Evolutionary conservation across 2,329 filamentous ascomycete genomes (phyloP).

Genomic region (Blastomyces gilchristii): DNA sequence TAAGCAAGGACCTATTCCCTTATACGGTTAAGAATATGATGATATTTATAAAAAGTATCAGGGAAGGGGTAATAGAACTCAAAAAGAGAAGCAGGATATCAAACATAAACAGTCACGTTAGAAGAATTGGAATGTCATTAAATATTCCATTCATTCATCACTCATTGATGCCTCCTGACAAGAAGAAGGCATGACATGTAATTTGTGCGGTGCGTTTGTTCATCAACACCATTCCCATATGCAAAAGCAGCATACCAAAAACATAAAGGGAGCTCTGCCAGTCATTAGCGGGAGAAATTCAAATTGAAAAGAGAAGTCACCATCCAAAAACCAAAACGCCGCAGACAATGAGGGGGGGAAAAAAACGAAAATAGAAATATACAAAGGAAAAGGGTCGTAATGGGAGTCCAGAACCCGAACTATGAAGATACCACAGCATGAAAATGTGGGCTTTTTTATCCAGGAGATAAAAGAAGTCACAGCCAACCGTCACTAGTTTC

Average conservation of each 20-base stretch:
- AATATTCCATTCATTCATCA: conserved; percentile 4
- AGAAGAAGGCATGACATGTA: conserved; percentile 1
- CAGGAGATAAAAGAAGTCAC: conserved; percentile 16
- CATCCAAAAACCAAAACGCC: background rate
- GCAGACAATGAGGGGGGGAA: background rate
- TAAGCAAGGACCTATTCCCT: background rate
- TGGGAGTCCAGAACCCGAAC: conserved; percentile 17
- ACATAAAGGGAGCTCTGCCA: background rate
- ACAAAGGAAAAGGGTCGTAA: conserved; percentile 21
- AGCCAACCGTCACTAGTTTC: conserved; percentile 31
- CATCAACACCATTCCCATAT: conserved; percentile 1
- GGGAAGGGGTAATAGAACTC: no score
- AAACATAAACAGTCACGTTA: background rate
- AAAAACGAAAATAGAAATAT: conserved; percentile 18
- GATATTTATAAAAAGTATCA: background rate
- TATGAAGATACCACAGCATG: conserved; percentile 13
- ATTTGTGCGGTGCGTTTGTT: background rate
- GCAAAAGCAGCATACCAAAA: background rate
- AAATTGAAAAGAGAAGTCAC: background rate
- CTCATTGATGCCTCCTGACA: background rate
- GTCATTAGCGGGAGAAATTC: background rate
- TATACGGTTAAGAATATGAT: background rate
- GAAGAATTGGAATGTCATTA: background rate
- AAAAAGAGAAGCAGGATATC: background rate
- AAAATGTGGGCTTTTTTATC: background rate